Evolutionary conservation across 495 filamentous ascomycete genomes (phyloP), one percentile per base, ranked within the genome.

Genomic region (Penicillium maclennaniae): DNA sequence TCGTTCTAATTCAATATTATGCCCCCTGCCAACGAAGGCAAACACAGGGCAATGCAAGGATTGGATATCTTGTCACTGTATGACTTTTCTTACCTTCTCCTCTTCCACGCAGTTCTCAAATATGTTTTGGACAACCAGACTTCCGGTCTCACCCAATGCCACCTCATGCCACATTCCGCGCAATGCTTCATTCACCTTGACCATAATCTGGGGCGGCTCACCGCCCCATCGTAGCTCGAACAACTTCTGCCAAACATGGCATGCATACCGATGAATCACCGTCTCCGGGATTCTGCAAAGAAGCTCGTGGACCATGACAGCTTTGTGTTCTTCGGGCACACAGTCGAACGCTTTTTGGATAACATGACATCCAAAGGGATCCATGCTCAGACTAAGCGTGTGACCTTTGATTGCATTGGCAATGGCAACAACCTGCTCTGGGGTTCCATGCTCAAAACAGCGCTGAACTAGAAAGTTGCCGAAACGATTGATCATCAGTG

Each of bases 161-260:
- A 97, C 93, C 61, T 98, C 92, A 61, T 97, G 92, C 93, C 93
- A 98, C 90, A 97, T 97, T 46, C 92, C 93, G 54, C 83, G 83
- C 27, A 98, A 79, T 28, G 93, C 87, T 56, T 98, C 93, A 63
- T 98, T 98, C 66, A 98, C 93, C 61, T 92, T 95, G 61, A 87
- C 87, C 93, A 98, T 97, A 68, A 98, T 95, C 69, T 97, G 92
- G 19, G 93, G 93, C 14, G 93, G 95, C 48, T 91, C 89, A 52
- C 90, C 87, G 54, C 83, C 88, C 93, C 93, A 98, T 56, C 93
- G 84, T 63, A 98, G 79, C 69, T 98, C 93, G 58, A 98, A 98
- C n/a, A 98, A 82, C 76, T 98, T 98, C 77, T 98, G 93, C 93
- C 93, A 98, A 57, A 98, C 93, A 67, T 98, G 93, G 56, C 93